Conservation (phyloP, 2,329 filamentous ascomycete genomes). For the Sarocladium oryzae region DNA sequence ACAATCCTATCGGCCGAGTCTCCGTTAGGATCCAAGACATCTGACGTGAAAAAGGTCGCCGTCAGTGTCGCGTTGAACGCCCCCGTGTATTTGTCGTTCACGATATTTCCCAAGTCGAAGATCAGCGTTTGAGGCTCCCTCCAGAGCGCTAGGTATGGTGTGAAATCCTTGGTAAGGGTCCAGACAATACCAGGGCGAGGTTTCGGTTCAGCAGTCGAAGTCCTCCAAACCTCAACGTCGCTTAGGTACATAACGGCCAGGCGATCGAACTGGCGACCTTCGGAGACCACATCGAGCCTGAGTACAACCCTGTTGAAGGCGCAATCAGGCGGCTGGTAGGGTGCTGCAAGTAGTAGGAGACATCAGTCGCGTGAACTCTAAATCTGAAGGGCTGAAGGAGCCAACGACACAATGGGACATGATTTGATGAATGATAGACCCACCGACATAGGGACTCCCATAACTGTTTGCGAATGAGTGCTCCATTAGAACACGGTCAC, state of each 20-base stretch:
- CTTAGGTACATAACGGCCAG: conserved; percentile 69
- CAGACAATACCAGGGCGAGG: conserved; percentile 59
- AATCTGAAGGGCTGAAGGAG: background rate
- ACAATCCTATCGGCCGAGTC: conserved; percentile 58
- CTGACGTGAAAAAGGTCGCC: conserved; percentile 58
- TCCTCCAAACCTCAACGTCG: conserved; percentile 75
- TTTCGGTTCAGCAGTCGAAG: conserved; percentile 75
- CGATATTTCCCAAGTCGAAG: conserved; percentile 71
- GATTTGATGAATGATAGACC: conserved; percentile 21
- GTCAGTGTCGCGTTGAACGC: conserved; percentile 68
- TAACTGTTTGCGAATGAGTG: conserved; percentile 69
- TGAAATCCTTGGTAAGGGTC: conserved; percentile 76
- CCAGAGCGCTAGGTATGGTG: conserved; percentile 63
- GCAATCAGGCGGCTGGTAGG: conserved; percentile 61
- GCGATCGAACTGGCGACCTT: conserved; percentile 70
- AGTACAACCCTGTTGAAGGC: conserved; percentile 68
- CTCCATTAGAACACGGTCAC: conserved; percentile 57
- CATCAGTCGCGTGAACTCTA: conserved; percentile 11
- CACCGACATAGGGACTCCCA: conserved; percentile 65
- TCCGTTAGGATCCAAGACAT: background rate
- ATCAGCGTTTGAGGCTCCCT: conserved; percentile 64
- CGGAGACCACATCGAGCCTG: conserved; percentile 67
- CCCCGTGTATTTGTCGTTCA: conserved; percentile 65
- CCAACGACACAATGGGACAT: background rate
- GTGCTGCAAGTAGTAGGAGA: conserved; percentile 31